Base-by-base conservation (phyloP, 73 alveolate species). In the Paramecium caudatum region DNA sequence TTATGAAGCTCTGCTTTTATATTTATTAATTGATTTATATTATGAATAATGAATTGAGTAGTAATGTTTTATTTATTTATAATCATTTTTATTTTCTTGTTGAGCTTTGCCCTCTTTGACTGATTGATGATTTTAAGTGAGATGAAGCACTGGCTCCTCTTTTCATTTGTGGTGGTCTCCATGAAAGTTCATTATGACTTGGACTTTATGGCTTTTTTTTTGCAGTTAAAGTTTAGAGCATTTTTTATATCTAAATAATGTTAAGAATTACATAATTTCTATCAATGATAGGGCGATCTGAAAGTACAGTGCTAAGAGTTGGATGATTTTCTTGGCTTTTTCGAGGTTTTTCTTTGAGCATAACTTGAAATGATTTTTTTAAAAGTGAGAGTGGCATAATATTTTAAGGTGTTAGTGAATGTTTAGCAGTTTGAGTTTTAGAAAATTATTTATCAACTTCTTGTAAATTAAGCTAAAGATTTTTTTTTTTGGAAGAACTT, bases 81-180 rank as follows among this genome's bases (percentile, higher is more conserved):
- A 55, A 55, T 55, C 80, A 55, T 23, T 55, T 55, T 55, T 55
- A 55, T 55, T 55, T 23, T 55, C 80, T 55, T 21, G 41, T 55
- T 21, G 45, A 55, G 30, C 80, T 55, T 43, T 55, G 12, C 12
- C 80, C 80, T 23, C 45, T 1, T 23, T 23, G 30, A 4, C 80
- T 55, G 23, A 55, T 23, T 27, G 80, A 74, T 74, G 62, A 74
- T 74, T 74, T 74, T 10, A 37, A 41, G 43, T 74, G 69, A 37
- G 88, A 39, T 27, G 88, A 74, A 17, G 86, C 13, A 39, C 86
- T 69, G n/a, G 55, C 12, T 1, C 36, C 45, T 69, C 86, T 69
- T 39, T 69, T 69, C 12, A 69, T 23, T 16, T 69, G 41, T 30
- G 86, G 33, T 36, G 86, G 86, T 69, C 86, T 33, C 86, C 86